Evolutionary conservation across 2,329 filamentous ascomycete genomes (phyloP), one percentile per base, ranked within the genome.

Genomic region (Arthrobotrys entomopaga): DNA sequence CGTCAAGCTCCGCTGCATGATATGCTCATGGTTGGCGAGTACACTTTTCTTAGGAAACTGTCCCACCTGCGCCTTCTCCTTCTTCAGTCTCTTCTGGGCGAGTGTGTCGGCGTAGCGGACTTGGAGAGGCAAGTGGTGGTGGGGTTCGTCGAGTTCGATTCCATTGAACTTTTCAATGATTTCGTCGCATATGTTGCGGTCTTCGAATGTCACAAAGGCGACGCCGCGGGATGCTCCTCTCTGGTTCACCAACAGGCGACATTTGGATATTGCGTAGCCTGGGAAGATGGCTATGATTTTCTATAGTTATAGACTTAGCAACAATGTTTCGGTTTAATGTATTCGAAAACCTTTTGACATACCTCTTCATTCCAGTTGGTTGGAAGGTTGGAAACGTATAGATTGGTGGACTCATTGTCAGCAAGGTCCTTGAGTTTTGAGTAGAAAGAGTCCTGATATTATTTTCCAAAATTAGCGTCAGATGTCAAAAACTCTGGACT

Each of bases 51-150:
- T 66, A 8, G 69, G 92, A 83, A 97, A 98, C 80, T 96, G 92
- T 75, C 95, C 93, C 69, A 93, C 92, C 81, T 97, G 93, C 34
- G 95, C 93, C 48, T 94, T 98, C 81, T 97, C 91, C 77, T 95
- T 91, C 86, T 99, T 99, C 78, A 99, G 86, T 80, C 95, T 89
- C 85, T 99, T 99, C 82, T 99, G 95, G 76, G 94, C 91, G 65
- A 95, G 92, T 42, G 95, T 99, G 80, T 99, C 95, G 76, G 96
- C 94, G 81, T 96, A 99, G 77, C 95, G 93, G 78, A 99, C 93
- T 83, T 97, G 93, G 83, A 95, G 88, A 76, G 93, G 89, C 77
- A 95, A 87, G 26, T 90, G 88, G 79, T 96, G 92, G 2, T 16
- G 20, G 11, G 26, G 13, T 38, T 91, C 88, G 46, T 91, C 91